Base-by-base conservation (phyloP, 257 asterid species). In the Cynanchum wilfordii region DNA sequence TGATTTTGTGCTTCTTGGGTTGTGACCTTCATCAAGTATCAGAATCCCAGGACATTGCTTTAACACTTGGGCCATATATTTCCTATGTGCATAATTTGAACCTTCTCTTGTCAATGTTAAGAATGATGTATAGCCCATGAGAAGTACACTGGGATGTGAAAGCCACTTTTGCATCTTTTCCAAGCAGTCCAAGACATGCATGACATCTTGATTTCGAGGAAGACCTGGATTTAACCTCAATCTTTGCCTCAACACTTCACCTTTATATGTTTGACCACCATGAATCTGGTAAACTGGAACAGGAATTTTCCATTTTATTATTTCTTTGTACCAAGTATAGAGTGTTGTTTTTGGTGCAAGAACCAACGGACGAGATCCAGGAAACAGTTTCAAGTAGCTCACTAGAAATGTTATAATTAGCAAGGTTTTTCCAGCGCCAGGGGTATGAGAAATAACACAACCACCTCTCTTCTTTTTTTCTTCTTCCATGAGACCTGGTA, bases 161-260 rank as follows among this genome's bases (percentile, higher is more conserved):
- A 95, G 98, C 99, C 99, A 95, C 78, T 83, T 85, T 78, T 92
- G 98, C 92, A 95, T 90, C 83, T 95, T 95, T 70, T 95, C 99
- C 2, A 95, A 81, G 76, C 98, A 95, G 76, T 92, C 99, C 77
- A 95, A 85, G 52, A 92, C 99, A n/a, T 95, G 99, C 94, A 95
- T 84, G n/a, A 95, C 97, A 16, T 92, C 98, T 77, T 92, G 98
- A 80, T 95, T 95, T 5, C 86, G 82, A 0, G 99, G 98, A 16
- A 95, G 88, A 16, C 97, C 97, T 0, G 98, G 89, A 25, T 88
- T 74, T 22, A 86, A 45, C 80, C 89, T 87, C 95, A 89, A 74
- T 74, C 95, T 87, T 78, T 95, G 97, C 84, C 92, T 88, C 84
- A 92, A 78, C 36, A 95, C 95, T 77, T 95, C 99, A 19, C 97